These are phyloP conservation scores for Ophiocordyceps camponoti-saundersi DNA, from an alignment of 2,329 filamentous ascomycete genomes.

Conservation along the genomic window DNA sequence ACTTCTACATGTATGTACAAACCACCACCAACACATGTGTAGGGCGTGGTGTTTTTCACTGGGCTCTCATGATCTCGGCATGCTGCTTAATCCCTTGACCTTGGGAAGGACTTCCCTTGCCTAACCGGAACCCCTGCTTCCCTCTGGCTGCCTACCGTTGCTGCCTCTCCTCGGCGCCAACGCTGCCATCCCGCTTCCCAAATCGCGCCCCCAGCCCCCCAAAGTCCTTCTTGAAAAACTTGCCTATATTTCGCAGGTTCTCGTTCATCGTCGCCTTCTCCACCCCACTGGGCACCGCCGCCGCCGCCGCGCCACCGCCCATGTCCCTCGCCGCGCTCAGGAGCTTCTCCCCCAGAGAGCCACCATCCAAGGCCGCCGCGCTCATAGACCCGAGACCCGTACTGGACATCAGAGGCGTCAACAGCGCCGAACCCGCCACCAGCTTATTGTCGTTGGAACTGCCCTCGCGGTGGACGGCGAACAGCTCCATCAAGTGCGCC, in stretches of 20 bases:
- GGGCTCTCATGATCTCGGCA: too few species aligned
- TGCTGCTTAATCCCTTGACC: too few species aligned
- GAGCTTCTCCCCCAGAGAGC: slow-evolving; percentile 69
- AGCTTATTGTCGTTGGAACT: slow-evolving; percentile 50
- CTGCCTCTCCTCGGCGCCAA: slow-evolving; percentile 8
- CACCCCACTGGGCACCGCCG: slow-evolving; percentile 17
- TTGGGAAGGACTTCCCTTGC: too few species aligned
- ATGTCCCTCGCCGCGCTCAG: slow-evolving; percentile 81
- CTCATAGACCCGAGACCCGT: slow-evolving; percentile 19
- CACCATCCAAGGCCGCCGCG: slow-evolving; percentile 52
- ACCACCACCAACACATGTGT: too few species aligned
- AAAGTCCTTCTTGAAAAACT: slow-evolving; percentile 85
- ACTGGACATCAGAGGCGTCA: slow-evolving; percentile 45
- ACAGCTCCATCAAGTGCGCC: slow-evolving; percentile 68
- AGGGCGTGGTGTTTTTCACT: too few species aligned
- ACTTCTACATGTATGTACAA: too few species aligned
- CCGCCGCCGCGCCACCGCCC: slow-evolving; percentile 31
- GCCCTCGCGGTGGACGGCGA: slow-evolving; percentile 63
- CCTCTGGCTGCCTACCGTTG: not conserved
- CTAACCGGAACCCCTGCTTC: not conserved
- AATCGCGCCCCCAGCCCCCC: slow-evolving; percentile 59
- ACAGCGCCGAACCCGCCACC: slow-evolving; percentile 49
- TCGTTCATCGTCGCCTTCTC: slow-evolving; percentile 68
- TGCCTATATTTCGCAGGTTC: slow-evolving; percentile 88
- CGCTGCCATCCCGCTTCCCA: slow-evolving; percentile 39